Evolutionary conservation across 495 filamentous ascomycete species (phyloP), one percentile per base, ranked within the genome.

Genomic region (Penicillium bialowiezense): DNA sequence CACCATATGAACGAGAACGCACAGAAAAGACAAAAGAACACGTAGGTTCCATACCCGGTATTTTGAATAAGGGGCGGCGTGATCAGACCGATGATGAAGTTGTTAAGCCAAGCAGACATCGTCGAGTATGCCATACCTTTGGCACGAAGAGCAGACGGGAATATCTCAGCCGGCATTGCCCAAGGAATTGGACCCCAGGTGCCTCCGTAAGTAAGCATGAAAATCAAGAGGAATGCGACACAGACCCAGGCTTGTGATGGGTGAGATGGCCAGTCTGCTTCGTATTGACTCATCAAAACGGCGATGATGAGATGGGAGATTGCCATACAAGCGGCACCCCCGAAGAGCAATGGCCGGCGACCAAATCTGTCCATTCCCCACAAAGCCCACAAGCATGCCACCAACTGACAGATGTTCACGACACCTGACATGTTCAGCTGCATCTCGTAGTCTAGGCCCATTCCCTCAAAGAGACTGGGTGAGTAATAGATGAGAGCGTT

Each of bases 11-110:
- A 53, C 5, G 67, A 66, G 6, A 76, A 52, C 32, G 72, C 31
- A 52, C 75, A 77, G 56, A 75, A 77, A 7, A 67, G 61, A n/a
- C 68, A 72, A 54, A 75, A 76, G 49, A 75, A 75, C 9, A 61
- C 49, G 44, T 71, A 75, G 10, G 69, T 60, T 15, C 73, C 74
- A 55, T 64, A 77, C 4, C 69, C 68, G 0, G 65, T 71, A 42
- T 68, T 70, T 44, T 74, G 60, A 15, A 77, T 62, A 7, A 77
- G 51, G 6, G 70, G 72, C 13, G 71, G 71, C 3, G 69, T 72
- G 18, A 70, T 63, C 12, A 44, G 28, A 2, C 38, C 67, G 20
- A 74, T 72, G 45, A 75, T 69, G 47, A 74, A 73, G 41, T 74
- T 74, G 47, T 69, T 72, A 7, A 71, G 35, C 72, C 72, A 75